Conservation (phyloP, 1,284 basidiomycete genomes). For the Cryptococcus neoformans region DNA sequence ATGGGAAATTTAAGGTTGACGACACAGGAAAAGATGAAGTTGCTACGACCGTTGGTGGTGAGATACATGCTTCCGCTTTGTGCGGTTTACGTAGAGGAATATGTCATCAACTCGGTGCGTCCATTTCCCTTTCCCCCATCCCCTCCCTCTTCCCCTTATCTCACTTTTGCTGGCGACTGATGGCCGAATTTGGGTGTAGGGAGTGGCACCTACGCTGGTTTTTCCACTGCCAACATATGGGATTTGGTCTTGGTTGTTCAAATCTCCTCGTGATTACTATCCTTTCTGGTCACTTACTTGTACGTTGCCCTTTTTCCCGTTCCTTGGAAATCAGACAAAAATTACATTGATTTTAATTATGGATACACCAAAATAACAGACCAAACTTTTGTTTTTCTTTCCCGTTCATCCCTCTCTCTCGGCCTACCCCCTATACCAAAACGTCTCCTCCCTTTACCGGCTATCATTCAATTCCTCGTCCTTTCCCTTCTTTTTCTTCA, state of each 20-base stretch:
- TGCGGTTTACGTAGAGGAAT: conserved; percentile 69
- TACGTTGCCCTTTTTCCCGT: conserved; percentile 4
- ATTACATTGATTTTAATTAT: background rate
- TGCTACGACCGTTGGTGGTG: conserved; percentile 68
- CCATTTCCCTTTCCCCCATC: background rate
- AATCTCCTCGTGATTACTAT: conserved; percentile 88
- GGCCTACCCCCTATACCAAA: conserved; percentile 78
- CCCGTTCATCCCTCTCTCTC: conserved; percentile 85
- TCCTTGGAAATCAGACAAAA: background rate
- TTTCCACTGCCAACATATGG: conserved; percentile 74
- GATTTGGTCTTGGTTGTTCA: conserved; percentile 73
- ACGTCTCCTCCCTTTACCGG: conserved; percentile 58
- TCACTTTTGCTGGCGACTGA: conserved; percentile 13
- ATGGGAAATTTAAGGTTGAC: conserved; percentile 48
- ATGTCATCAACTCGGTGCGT: conserved; percentile 81
- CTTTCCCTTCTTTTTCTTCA: conserved; percentile 58
- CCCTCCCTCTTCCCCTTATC: conserved; percentile 8
- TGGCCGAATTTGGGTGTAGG: conserved; percentile 51
- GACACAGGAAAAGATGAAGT: conserved; percentile 66
- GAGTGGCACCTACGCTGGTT: conserved; percentile 83
- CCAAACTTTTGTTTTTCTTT: conserved; percentile 93
- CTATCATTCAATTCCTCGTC: conserved; percentile 56
- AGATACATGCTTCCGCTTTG: conserved; percentile 59
- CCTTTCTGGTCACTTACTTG: conserved; percentile 66
- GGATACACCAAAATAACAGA: conserved; percentile 39